Evolutionary conservation across 176 grass and related monocot species (phyloP).

Genomic region (Eragrostis nindensis): DNA sequence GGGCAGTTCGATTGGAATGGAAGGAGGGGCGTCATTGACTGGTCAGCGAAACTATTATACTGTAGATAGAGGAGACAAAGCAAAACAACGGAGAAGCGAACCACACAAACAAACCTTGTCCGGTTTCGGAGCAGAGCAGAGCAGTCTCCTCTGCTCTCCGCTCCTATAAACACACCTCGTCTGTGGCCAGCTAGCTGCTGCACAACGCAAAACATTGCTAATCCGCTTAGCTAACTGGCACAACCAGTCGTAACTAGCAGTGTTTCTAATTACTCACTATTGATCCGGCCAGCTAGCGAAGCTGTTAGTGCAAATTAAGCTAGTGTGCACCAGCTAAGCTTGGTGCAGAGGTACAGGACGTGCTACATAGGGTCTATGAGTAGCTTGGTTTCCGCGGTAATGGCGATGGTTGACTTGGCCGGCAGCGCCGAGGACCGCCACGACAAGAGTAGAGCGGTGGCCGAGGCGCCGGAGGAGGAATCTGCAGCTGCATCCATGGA

Average conservation of each 20-base stretch:
- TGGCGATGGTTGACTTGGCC: constrained; percentile 44
- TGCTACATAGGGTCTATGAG: no score
- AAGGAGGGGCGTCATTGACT: background rate
- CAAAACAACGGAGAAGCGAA: background rate
- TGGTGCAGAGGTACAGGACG: no score
- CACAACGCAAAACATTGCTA: background rate
- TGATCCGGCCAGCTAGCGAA: background rate
- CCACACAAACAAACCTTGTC: constrained; percentile 1
- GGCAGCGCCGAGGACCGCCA: background rate
- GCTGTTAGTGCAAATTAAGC: background rate
- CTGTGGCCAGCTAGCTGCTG: background rate
- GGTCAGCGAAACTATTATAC: background rate
- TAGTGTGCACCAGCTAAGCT: background rate
- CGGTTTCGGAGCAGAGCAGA: constrained; percentile 19
- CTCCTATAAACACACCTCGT: background rate
- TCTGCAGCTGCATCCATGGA: background rate
- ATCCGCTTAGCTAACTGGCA: background rate
- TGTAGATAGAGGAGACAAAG: background rate
- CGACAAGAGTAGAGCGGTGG: background rate
- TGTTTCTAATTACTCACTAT: no score
- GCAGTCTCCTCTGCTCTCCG: no score
- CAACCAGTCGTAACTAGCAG: no score
- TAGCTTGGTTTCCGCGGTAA: constrained; percentile 13
- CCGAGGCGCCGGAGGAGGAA: background rate
- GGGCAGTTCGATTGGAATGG: background rate